These are phyloP conservation scores for Ricinus communis DNA, from an alignment of 345 rosid genomes.

Conservation along the genomic window DNA sequence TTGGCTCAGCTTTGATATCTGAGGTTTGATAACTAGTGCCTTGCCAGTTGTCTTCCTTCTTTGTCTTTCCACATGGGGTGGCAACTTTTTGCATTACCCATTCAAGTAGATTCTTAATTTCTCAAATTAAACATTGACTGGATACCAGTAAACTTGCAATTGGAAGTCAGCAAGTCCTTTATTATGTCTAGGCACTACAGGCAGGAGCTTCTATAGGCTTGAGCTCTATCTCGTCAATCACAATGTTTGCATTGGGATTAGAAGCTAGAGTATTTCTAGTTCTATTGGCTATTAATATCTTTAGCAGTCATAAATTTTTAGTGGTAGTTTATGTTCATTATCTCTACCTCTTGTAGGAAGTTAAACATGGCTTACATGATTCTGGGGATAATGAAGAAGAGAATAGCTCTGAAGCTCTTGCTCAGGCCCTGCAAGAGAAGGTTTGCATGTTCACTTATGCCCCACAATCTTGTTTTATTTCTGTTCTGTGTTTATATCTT, in stretches of 20 bases:
- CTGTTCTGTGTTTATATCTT: neutral
- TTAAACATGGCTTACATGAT: conserved; percentile 23
- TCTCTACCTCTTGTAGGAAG: conserved; percentile 44
- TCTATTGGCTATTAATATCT: neutral
- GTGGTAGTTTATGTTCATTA: neutral
- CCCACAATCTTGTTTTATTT: conserved; percentile 5
- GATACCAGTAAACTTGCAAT: neutral
- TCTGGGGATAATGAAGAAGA: conserved; percentile 32
- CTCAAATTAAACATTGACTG: neutral
- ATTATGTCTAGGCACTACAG: no score
- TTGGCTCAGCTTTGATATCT: conserved; percentile 30
- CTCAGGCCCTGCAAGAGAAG: conserved; percentile 90
- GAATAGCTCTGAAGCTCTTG: conserved; percentile 53
- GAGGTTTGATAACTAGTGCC: conserved; percentile 39
- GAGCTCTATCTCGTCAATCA: no score
- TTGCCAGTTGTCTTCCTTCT: neutral
- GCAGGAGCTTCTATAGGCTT: no score
- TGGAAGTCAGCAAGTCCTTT: neutral
- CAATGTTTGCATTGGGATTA: neutral
- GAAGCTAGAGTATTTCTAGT: neutral
- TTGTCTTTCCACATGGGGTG: neutral
- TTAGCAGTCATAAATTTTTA: neutral
- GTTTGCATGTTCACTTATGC: conserved; percentile 32
- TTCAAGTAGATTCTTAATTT: neutral
- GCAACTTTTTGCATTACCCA: neutral